These are phyloP conservation scores for Silybum marianum DNA, from an alignment of 129 eudicot species.

Conservation along the genomic window DNA sequence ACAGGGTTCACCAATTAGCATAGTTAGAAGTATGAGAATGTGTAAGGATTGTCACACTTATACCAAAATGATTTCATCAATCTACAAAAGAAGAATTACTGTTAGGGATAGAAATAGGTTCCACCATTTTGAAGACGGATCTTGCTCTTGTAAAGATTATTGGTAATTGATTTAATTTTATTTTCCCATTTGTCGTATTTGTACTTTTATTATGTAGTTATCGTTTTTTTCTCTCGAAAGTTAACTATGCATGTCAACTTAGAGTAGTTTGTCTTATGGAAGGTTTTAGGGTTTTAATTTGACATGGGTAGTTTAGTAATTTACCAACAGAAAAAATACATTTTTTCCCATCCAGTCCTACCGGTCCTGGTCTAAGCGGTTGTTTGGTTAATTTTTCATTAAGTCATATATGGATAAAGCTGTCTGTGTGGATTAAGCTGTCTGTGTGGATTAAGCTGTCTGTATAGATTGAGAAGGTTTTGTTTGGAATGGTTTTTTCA, in stretches of 20 bases:
- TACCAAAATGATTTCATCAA: conserved; percentile 68
- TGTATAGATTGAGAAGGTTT: no score
- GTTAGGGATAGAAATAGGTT: conserved; percentile 83
- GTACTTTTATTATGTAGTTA: not conserved
- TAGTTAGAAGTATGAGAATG: conserved; percentile 85
- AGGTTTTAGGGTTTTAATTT: not conserved
- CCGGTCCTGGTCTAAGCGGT: not conserved
- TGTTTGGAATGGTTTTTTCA: no score
- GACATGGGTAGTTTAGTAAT: not conserved
- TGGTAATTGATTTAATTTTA: conserved; percentile 41
- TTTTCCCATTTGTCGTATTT: not conserved
- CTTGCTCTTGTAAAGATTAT: conserved; percentile 80
- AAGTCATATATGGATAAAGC: no score
- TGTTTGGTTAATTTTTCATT: no score
- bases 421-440: no score
- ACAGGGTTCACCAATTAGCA: conserved; percentile 48
- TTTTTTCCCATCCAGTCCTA: not conserved
- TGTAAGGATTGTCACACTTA: conserved; percentile 85
- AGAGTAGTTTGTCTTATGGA: not conserved
- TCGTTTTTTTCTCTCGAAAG: not conserved
- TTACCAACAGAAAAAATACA: not conserved
- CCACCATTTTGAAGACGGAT: conserved; percentile 83
- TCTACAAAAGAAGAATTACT: conserved; percentile 60
- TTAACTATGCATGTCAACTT: not conserved
- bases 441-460: no score